These are phyloP conservation scores for Penicillium verhagenii DNA, from an alignment of 495 filamentous ascomycete genomes.

Conservation along the genomic window DNA sequence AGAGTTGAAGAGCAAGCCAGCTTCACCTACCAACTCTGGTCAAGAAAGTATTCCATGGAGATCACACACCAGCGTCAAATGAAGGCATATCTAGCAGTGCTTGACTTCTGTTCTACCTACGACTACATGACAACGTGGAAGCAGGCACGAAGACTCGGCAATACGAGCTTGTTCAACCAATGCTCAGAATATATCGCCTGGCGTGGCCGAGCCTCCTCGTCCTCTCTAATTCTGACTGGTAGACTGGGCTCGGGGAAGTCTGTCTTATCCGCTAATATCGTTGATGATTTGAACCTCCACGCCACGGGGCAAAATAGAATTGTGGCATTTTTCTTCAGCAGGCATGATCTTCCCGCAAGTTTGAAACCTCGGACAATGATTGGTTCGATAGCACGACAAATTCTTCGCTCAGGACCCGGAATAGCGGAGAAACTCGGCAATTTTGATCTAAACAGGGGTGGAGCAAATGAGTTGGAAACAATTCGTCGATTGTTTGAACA, in stretches of 20 bases:
- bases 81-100: conserved; percentile 18
- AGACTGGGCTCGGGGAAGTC: conserved; percentile 46
- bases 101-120: conserved; percentile 40
- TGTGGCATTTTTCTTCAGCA: conserved; percentile 45
- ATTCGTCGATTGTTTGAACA: background rate
- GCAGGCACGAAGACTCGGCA: conserved; percentile 39
- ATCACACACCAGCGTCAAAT: background rate
- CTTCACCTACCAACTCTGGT: background rate
- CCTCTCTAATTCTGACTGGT: conserved; percentile 31
- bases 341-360: conserved; percentile 37
- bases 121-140: conserved; percentile 44
- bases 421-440: background rate
- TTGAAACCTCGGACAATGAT: conserved; percentile 38
- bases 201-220: conserved; percentile 16
- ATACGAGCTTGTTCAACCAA: conserved; percentile 26
- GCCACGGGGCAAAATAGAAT: conserved; percentile 1
- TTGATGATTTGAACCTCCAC: conserved; percentile 38
- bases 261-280: conserved; percentile 41
- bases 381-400: conserved; percentile 39
- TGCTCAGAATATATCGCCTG: conserved; percentile 32
- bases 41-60: background rate
- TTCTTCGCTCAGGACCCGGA: conserved; percentile 15
- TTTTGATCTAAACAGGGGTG: background rate
- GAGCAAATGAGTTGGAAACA: background rate
- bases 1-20: conserved; percentile 33